Conservation (phyloP, 2,329 filamentous ascomycete species). For the Calonectria pauciramosa region DNA sequence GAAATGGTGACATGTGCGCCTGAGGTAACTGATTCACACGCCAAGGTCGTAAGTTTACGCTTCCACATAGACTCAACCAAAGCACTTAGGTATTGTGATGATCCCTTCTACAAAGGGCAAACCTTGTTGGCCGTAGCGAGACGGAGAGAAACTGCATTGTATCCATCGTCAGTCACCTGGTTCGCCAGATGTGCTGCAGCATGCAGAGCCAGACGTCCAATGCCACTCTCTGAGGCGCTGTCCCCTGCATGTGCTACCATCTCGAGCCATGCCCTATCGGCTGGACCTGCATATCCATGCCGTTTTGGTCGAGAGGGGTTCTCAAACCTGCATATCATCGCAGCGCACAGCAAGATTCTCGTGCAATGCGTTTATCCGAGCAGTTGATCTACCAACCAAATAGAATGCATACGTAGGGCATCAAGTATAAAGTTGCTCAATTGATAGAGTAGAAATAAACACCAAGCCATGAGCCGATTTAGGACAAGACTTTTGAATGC, state of each 20-base stretch:
- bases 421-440: no score
- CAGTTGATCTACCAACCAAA: not conserved
- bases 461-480: not conserved
- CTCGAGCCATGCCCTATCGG: not conserved
- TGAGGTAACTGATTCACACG: not conserved
- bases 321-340: not conserved
- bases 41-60: not conserved
- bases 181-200: not conserved
- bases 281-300: not conserved
- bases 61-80: not conserved
- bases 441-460: not conserved
- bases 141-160: not conserved
- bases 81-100: not conserved
- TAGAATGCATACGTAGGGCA: no score
- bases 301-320: not conserved
- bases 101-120: not conserved
- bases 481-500: not conserved
- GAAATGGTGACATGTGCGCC: not conserved
- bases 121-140: not conserved
- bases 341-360: not conserved
- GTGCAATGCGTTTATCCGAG: not conserved
- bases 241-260: not conserved
- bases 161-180: not conserved
- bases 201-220: not conserved
- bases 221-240: not conserved